Percentiles rank a stretch among this genome's conserved stretches.
Conservation (phyloP, 1,284 basidiomycete genomes). For the Rhizoctonia solani region DNA sequence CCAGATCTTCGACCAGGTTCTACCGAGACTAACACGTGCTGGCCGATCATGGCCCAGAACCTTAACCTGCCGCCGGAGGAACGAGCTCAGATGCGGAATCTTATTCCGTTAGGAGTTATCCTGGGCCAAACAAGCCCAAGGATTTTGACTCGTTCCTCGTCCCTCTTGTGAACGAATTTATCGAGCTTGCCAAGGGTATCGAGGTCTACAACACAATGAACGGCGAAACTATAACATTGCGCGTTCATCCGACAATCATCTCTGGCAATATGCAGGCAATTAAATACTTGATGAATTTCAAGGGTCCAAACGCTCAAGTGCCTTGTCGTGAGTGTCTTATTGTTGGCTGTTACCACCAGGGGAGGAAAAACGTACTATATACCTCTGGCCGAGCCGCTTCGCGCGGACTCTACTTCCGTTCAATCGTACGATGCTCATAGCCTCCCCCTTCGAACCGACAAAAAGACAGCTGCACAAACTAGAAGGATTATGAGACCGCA, state of each 20-base stretch:
- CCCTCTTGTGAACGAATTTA: conserved; percentile 49
- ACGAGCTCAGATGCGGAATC: conserved; percentile 45
- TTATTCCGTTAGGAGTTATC: conserved; percentile 50
- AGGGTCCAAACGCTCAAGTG: conserved; percentile 44
- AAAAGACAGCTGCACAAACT: conserved; percentile 44
- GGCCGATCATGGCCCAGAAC: conserved; percentile 52
- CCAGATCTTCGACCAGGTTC: conserved; percentile 47
- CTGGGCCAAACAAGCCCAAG: conserved; percentile 51
- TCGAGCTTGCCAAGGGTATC: conserved; percentile 48
- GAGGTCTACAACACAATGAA: conserved; percentile 47
- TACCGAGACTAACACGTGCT: conserved; percentile 42
- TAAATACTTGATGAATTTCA: conserved; percentile 43
- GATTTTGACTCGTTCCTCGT: conserved; percentile 52
- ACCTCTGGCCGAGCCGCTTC: conserved; percentile 38
- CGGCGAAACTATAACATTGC: too few species aligned
- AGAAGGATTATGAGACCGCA: conserved; percentile 40
- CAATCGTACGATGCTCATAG: conserved; percentile 42
- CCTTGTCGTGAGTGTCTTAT: conserved; percentile 46
- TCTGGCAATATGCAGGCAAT: too few species aligned
- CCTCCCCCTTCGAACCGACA: conserved; percentile 50
- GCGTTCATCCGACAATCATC: too few species aligned
- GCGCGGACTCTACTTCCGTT: background rate
- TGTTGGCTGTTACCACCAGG: conserved; percentile 41
- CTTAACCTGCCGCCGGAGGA: conserved; percentile 50
- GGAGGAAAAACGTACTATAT: conserved; percentile 46